A percentile compares a stretch with the other conserved stretches of the same genome.
Conservation (phyloP, 2,329 filamentous ascomycete genomes). For the Elsinoe perseae region DNA sequence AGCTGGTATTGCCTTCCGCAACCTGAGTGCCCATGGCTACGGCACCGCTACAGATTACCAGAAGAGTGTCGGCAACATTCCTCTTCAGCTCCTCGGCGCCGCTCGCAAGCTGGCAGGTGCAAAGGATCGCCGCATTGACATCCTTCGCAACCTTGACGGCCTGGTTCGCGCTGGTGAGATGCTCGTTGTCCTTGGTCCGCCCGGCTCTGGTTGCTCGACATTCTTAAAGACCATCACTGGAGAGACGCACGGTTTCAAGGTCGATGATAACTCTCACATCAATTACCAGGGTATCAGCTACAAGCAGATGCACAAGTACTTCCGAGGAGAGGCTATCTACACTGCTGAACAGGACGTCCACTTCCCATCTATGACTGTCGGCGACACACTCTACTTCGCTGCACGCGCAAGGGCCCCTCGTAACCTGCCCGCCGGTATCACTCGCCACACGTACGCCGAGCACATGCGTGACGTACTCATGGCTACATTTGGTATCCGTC, state of each 20-base stretch:
- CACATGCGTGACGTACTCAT: constrained; percentile 65
- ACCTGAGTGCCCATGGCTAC: constrained; percentile 43
- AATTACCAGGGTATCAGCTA: constrained; percentile 74
- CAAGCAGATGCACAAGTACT: constrained; percentile 66
- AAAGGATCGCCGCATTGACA: constrained; percentile 42
- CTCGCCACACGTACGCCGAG: constrained; percentile 47
- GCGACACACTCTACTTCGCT: constrained; percentile 71
- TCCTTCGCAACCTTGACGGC: constrained; percentile 60
- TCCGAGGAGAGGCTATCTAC: constrained; percentile 80
- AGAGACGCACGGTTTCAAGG: constrained; percentile 70
- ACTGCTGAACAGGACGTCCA: constrained; percentile 78
- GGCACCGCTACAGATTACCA: constrained; percentile 45
- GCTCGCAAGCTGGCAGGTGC: constrained; percentile 30
- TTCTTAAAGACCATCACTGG: constrained; percentile 78
- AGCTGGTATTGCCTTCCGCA: constrained; percentile 40
- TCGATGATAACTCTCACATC: constrained; percentile 63
- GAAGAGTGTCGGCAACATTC: constrained; percentile 43
- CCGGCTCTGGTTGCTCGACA: constrained; percentile 65
- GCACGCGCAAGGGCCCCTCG: constrained; percentile 61
- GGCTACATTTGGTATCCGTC: constrained; percentile 61
- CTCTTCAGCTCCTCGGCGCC: constrained; percentile 34
- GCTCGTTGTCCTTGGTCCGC: constrained; percentile 66
- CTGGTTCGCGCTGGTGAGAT: constrained; percentile 65
- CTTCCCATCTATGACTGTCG: constrained; percentile 68
- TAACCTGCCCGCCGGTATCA: constrained; percentile 52